Conservation (phyloP, 2,329 filamentous ascomycete genomes). For the Epichloe gansuensis region DNA sequence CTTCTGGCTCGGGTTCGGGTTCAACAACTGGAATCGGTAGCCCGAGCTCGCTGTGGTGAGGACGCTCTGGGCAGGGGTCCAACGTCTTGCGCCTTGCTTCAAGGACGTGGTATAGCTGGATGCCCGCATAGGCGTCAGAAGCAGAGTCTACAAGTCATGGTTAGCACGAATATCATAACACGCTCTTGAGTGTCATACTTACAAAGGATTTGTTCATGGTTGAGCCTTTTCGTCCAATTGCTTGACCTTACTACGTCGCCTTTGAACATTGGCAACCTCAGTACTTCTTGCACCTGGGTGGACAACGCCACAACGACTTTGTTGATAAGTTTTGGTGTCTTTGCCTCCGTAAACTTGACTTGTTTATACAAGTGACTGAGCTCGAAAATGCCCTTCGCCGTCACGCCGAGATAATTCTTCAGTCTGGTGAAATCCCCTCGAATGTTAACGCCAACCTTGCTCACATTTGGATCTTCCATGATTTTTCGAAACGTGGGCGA, state of each 20-base stretch:
- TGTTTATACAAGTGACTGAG: conserved; percentile 72
- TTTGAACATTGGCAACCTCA: conserved; percentile 66
- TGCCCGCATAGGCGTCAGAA: conserved; percentile 68
- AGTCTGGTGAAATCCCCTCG: conserved; percentile 58
- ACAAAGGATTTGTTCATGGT: conserved; percentile 55
- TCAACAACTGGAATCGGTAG: conserved; percentile 43
- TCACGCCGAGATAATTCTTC: conserved; percentile 49
- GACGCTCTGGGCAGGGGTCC: conserved; percentile 56
- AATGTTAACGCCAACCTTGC: conserved; percentile 68
- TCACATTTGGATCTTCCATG: conserved; percentile 55
- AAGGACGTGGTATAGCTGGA: conserved; percentile 59
- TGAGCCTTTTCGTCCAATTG: conserved; percentile 57
- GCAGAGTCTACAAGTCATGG: conserved; percentile 47
- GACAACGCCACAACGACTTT: conserved; percentile 54
- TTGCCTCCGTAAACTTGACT: conserved; percentile 48
- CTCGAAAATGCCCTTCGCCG: conserved; percentile 59
- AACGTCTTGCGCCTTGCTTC: conserved; percentile 55
- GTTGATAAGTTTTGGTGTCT: conserved; percentile 46
- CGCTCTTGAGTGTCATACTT: conserved; percentile 22
- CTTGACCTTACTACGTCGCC: conserved; percentile 54
- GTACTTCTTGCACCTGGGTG: conserved; percentile 53
- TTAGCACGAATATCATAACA: neutral
- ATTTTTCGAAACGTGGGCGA: conserved; percentile 57
- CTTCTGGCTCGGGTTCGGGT: neutral
- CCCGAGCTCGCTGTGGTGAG: conserved; percentile 53